A percentile compares a stretch with the other conserved stretches of the same genome.
These are phyloP conservation scores for Ustilago vetiveriae DNA, from an alignment of 1,284 basidiomycete species.

Conservation along the genomic window DNA sequence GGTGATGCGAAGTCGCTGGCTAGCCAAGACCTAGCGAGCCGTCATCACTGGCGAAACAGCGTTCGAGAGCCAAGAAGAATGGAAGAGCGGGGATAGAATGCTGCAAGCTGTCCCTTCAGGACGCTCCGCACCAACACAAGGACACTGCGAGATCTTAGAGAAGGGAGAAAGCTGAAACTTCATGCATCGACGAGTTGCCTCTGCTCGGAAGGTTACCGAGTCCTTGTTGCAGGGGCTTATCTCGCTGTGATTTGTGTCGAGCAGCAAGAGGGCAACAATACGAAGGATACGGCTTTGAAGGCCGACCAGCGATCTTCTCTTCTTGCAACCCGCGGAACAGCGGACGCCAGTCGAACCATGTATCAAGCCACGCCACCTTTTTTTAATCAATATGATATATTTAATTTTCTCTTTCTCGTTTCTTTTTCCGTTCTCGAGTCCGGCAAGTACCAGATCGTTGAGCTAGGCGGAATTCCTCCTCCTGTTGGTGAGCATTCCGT, in stretches of 20 bases:
- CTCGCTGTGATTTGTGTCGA: too few relatives aligned
- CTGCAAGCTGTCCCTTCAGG: too few relatives aligned
- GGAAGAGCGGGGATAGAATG: constrained; percentile 1
- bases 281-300: constrained; percentile 20
- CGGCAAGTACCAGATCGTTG: too few relatives aligned
- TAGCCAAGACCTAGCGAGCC: constrained; percentile 2
- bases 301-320: constrained; percentile 7
- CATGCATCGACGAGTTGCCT: not conserved
- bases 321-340: not conserved
- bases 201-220: too few relatives aligned
- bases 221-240: constrained; percentile 1
- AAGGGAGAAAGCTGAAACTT: constrained; percentile 3
- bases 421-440: too few relatives aligned
- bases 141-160: not conserved
- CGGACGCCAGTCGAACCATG: constrained; percentile 1
- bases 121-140: too few relatives aligned
- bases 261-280: too few relatives aligned
- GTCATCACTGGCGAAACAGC: not conserved
- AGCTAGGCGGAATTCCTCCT: too few relatives aligned
- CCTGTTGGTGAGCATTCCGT: too few relatives aligned
- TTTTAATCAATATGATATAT: not conserved
- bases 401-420: too few relatives aligned
- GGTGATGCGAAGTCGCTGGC: not conserved
- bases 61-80: not conserved
- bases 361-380: not conserved